A percentile compares a stretch with the other conserved stretches of the same genome.
These are phyloP conservation scores for Fusarium aywerte DNA, from an alignment of 2,329 filamentous ascomycete genomes.

Conservation along the genomic window DNA sequence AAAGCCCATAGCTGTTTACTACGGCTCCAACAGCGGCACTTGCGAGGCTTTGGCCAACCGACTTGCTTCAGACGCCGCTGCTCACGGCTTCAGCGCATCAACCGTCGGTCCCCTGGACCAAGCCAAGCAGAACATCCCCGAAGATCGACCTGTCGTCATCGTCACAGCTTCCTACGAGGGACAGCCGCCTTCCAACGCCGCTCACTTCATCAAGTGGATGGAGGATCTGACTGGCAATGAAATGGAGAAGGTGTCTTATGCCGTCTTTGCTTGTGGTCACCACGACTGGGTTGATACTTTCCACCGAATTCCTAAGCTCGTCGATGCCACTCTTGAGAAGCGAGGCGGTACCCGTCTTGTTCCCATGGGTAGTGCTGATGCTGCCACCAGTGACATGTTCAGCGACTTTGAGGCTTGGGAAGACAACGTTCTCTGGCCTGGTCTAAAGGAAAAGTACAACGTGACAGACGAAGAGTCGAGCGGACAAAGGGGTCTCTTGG, in stretches of 20 bases:
- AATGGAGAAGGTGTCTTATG: slow-evolving; percentile 68
- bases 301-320: slow-evolving; percentile 72
- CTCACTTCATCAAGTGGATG: slow-evolving; percentile 75
- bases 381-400: slow-evolving; percentile 72
- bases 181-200: slow-evolving; percentile 77
- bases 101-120: slow-evolving; percentile 68
- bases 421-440: slow-evolving; percentile 64
- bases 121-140: slow-evolving; percentile 69
- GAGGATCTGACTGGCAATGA: slow-evolving; percentile 57
- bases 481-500: slow-evolving; percentile 29
- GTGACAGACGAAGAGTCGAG: slow-evolving; percentile 1
- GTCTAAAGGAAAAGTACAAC: slow-evolving; percentile 58
- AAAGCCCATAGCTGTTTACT: slow-evolving; percentile 71
- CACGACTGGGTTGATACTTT: slow-evolving; percentile 71
- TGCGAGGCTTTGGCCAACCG: slow-evolving; percentile 76
- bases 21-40: slow-evolving; percentile 79
- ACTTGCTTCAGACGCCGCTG: slow-evolving; percentile 67
- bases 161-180: slow-evolving; percentile 80
- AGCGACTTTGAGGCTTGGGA: slow-evolving; percentile 75
- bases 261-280: slow-evolving; percentile 75
- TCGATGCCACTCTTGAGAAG: slow-evolving; percentile 64
- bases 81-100: slow-evolving; percentile 67
- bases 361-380: slow-evolving; percentile 68
- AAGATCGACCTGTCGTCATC: slow-evolving; percentile 70
- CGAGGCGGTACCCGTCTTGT: slow-evolving; percentile 51